Percentiles rank a stretch among this genome's conserved stretches.
Evolutionary conservation across 1,139 yeast species (phyloP).

Genomic region (Candida anutae): DNA sequence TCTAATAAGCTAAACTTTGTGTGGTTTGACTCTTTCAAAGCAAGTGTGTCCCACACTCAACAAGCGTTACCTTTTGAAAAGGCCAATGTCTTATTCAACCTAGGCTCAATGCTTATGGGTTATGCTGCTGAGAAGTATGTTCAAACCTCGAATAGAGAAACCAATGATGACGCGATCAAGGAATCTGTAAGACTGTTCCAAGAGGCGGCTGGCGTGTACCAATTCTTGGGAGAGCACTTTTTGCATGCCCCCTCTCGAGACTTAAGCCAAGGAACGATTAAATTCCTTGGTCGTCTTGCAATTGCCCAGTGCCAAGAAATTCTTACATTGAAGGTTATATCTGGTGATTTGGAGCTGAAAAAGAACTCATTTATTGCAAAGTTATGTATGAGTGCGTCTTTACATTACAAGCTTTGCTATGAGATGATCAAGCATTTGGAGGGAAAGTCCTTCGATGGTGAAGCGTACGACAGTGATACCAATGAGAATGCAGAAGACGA

Average conservation of each 20-base stretch:
- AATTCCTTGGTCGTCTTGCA: conserved; percentile 56
- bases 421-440: conserved; percentile 26
- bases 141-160: conserved; percentile 34
- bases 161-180: conserved; percentile 42
- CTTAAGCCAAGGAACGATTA: conserved; percentile 60
- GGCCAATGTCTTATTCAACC: conserved; percentile 73
- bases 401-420: conserved; percentile 46
- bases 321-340: conserved; percentile 58
- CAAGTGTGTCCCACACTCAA: conserved; percentile 31
- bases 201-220: conserved; percentile 73
- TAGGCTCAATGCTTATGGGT: conserved; percentile 27
- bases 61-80: conserved; percentile 78
- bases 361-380: conserved; percentile 68
- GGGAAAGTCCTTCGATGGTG: conserved; percentile 14
- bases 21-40: conserved; percentile 72
- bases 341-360: conserved; percentile 35
- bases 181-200: conserved; percentile 57
- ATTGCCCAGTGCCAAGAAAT: conserved; percentile 88
- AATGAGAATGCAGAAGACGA: conserved; percentile 9
- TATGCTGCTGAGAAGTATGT: conserved; percentile 47
- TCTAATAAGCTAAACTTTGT: conserved; percentile 50
- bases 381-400: conserved; percentile 56
- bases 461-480: conserved; percentile 2
- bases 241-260: conserved; percentile 87
- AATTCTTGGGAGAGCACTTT: conserved; percentile 71